Percentiles rank a stretch among this genome's conserved stretches.
Evolutionary conservation across 768 basidiomycete genomes (phyloP).

Genomic region (Panellus pusillus): DNA sequence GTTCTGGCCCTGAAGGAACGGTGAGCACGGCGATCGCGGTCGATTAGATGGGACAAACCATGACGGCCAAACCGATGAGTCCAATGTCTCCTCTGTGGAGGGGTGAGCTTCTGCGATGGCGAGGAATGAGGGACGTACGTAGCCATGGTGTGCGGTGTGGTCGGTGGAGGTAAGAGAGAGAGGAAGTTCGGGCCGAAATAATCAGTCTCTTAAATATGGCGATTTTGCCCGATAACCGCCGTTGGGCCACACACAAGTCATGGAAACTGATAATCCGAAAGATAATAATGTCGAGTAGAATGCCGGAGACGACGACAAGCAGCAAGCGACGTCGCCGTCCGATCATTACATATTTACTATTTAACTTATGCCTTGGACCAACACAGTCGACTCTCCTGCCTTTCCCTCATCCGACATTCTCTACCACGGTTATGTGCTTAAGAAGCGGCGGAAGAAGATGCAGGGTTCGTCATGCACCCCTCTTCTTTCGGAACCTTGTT

Average conservation of each 20-base stretch:
- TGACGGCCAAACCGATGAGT: constrained; percentile 98
- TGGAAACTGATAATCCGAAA: too few relatives aligned
- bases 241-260: too few relatives aligned
- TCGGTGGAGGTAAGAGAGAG: constrained; percentile 33
- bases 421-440: constrained; percentile 76
- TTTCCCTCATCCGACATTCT: constrained; percentile 35
- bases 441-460: constrained; percentile 87
- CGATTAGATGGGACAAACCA: constrained; percentile 56
- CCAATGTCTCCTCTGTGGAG: constrained; percentile 87
- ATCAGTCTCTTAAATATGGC: constrained; percentile 1
- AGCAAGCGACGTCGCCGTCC: not conserved
- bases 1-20: constrained; percentile 78
- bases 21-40: constrained; percentile 20
- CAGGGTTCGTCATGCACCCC: constrained; percentile 53
- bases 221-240: not conserved
- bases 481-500: not conserved
- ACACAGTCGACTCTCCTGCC: constrained; percentile 5
- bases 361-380: not conserved
- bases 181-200: constrained; percentile 24
- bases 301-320: too few relatives aligned
- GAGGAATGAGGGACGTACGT: constrained; percentile 46
- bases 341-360: not conserved
- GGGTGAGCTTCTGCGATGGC: constrained; percentile 20
- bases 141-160: constrained; percentile 39
- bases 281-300: too few relatives aligned